Conservation (phyloP, 352 stramenopile species). For the Globisporangium spiculum region DNA sequence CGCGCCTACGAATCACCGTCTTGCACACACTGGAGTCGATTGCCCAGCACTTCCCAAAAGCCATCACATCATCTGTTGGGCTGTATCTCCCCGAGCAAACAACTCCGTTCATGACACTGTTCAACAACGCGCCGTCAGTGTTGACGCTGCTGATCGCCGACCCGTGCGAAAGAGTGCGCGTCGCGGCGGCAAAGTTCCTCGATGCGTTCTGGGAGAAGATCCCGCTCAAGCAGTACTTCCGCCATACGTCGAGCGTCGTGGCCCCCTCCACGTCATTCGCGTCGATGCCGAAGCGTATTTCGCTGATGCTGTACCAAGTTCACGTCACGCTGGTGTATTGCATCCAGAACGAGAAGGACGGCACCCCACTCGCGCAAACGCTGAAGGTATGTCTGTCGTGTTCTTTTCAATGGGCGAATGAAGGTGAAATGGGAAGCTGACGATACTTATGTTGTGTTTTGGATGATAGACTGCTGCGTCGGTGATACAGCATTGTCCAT, state of each 20-base stretch:
- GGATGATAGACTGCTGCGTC: constrained; percentile 46
- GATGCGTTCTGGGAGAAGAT: constrained; percentile 84
- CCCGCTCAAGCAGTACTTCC: constrained; percentile 79
- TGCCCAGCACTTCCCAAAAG: constrained; percentile 57
- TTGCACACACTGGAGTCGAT: constrained; percentile 71
- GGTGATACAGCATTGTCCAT: constrained; percentile 79
- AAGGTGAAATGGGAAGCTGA: not conserved
- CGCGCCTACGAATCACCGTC: constrained; percentile 70
- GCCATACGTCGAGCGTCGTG: constrained; percentile 40
- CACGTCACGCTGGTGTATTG: constrained; percentile 80
- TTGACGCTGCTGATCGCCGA: constrained; percentile 77
- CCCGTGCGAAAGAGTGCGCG: constrained; percentile 68
- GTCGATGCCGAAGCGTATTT: constrained; percentile 82
- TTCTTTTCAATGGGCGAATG: not conserved
- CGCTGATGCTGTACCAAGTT: constrained; percentile 82
- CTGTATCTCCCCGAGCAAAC: constrained; percentile 82
- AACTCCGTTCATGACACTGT: constrained; percentile 82
- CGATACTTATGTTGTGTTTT: not conserved
- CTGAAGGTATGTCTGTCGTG: constrained; percentile 49
- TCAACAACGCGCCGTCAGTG: constrained; percentile 68
- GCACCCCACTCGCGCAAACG: constrained; percentile 51
- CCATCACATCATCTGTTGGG: constrained; percentile 74
- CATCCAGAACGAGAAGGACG: constrained; percentile 77
- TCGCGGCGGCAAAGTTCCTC: constrained; percentile 74
- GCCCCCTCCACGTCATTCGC: constrained; percentile 70